These are phyloP conservation scores for Royoungia palumana DNA, from an alignment of 768 basidiomycete species.

Conservation along the genomic window DNA sequence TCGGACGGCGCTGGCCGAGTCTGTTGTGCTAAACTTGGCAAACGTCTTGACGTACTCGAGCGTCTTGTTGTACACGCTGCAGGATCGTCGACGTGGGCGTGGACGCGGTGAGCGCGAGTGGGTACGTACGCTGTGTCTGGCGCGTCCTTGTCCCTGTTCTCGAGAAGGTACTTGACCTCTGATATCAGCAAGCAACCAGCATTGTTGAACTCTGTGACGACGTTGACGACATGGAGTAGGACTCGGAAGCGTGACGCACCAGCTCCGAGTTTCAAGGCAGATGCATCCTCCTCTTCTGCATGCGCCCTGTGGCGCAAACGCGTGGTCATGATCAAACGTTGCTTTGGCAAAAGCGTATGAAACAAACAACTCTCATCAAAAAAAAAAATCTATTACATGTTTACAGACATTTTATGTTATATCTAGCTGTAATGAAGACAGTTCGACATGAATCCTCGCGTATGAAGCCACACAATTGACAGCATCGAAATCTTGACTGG, in stretches of 20 bases:
- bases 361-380: constrained; percentile 16
- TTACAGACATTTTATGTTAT: constrained; percentile 37
- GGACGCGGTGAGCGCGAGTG: not conserved
- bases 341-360: constrained; percentile 36
- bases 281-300: constrained; percentile 81
- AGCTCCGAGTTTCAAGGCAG: constrained; percentile 76
- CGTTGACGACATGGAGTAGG: not conserved
- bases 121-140: constrained; percentile 75
- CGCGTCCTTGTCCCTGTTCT: constrained; percentile 83
- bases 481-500: constrained; percentile 29
- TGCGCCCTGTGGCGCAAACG: constrained; percentile 62
- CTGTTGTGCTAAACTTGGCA: constrained; percentile 84
- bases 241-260: constrained; percentile 37
- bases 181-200: constrained; percentile 88
- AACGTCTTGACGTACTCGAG: constrained; percentile 90
- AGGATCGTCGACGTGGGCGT: too few species aligned
- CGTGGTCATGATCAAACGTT: constrained; percentile 45
- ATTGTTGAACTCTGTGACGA: constrained; percentile 75
- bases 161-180: constrained; percentile 87
- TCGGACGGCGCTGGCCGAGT: constrained; percentile 82
- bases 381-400: constrained; percentile 31
- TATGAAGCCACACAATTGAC: constrained; percentile 25
- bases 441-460: constrained; percentile 10
- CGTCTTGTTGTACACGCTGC: constrained; percentile 82
- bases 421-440: constrained; percentile 30